Evolutionary conservation across 257 asterid genomes (phyloP).

Genomic region (Fraxinus pennsylvanica): DNA sequence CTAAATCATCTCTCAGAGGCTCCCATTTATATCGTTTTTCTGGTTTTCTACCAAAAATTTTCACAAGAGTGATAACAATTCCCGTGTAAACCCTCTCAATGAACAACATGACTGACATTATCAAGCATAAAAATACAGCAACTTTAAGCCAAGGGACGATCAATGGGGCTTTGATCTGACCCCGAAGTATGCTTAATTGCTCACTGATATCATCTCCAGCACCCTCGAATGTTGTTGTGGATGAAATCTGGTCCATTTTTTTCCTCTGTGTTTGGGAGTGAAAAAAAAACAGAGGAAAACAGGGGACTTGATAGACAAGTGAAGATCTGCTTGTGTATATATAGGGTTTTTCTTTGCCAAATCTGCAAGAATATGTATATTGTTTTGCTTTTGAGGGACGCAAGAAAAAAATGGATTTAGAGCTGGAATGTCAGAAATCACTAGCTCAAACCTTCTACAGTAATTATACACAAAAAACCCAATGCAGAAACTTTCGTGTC

Average conservation of each 20-base stretch:
- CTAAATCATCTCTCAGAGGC: conserved; percentile 79
- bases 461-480: conserved; percentile 7
- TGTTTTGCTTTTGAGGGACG: conserved; percentile 54
- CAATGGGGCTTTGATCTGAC: conserved; percentile 70
- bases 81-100: conserved; percentile 86
- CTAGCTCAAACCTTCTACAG: conserved; percentile 35
- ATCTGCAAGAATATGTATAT: conserved; percentile 42
- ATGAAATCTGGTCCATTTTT: conserved; percentile 52
- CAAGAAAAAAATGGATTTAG: conserved; percentile 46
- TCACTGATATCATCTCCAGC: conserved; percentile 49
- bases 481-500: not conserved
- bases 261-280: not conserved
- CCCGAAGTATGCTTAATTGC: conserved; percentile 64
- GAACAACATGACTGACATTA: conserved; percentile 84
- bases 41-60: conserved; percentile 64
- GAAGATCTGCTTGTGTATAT: conserved; percentile 29
- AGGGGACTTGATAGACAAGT: conserved; percentile 27
- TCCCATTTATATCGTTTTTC: conserved; percentile 83
- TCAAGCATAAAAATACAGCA: conserved; percentile 55
- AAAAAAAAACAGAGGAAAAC: conserved; percentile 34
- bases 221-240: conserved; percentile 40
- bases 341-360: conserved; percentile 38
- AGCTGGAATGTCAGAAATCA: conserved; percentile 70
- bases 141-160: conserved; percentile 68
- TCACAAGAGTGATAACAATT: conserved; percentile 58